Percentiles rank a stretch among this genome's conserved stretches.
Conservation (phyloP, 2,329 filamentous ascomycete genomes). For the Penicillium crustosum region DNA sequence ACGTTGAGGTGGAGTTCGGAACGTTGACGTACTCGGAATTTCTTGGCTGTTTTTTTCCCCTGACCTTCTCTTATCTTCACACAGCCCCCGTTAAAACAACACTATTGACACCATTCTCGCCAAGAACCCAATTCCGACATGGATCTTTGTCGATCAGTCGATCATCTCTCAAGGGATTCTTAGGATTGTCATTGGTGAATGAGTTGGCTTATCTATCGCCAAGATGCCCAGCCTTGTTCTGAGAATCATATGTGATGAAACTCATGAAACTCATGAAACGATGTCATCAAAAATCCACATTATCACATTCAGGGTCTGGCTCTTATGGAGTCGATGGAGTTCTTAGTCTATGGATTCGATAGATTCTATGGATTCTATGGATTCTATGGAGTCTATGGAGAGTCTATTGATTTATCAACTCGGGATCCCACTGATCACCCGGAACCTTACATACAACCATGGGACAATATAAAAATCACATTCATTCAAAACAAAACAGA, state of each 20-base stretch:
- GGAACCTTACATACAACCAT: neutral
- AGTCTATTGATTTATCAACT: neutral
- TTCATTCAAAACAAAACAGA: neutral
- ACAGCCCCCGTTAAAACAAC: slow-evolving; percentile 3
- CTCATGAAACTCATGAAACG: neutral
- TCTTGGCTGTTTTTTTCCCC: slow-evolving; percentile 7
- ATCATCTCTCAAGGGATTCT: neutral
- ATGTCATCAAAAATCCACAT: neutral
- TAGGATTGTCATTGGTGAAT: slow-evolving; percentile 5
- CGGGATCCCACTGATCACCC: neutral
- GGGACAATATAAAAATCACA: neutral
- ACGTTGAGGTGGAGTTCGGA: neutral
- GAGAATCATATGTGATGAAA: neutral
- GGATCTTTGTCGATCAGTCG: slow-evolving; percentile 11
- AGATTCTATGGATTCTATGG: neutral
- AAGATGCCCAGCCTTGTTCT: slow-evolving; percentile 14
- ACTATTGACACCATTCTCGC: slow-evolving; percentile 19
- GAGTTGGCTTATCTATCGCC: neutral
- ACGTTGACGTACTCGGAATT: neutral
- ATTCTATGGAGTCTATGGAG: neutral
- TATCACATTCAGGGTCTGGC: neutral
- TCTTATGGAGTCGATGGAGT: too few species aligned
- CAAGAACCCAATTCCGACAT: slow-evolving; percentile 11
- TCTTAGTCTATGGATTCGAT: neutral
- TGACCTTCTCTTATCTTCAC: slow-evolving; percentile 19